A percentile compares a stretch with the other conserved stretches of the same genome.
These are phyloP conservation scores for Penicillium griseofulvum DNA, from an alignment of 2,329 filamentous ascomycete genomes.

Conservation along the genomic window DNA sequence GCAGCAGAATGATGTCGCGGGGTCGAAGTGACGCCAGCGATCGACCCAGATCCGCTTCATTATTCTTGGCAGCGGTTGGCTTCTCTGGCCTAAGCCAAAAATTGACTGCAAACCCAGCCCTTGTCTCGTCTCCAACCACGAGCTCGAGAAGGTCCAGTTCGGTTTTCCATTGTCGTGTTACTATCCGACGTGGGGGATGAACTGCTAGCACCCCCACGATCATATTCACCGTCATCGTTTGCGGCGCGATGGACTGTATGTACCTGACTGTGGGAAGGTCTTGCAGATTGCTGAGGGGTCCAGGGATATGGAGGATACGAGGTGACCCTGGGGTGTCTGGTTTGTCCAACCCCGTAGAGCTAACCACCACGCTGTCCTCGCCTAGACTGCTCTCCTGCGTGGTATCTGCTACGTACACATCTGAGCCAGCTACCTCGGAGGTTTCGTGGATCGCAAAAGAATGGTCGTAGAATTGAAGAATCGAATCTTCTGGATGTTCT, in stretches of 20 bases:
- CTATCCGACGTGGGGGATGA: constrained; percentile 64
- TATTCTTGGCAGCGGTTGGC: constrained; percentile 11
- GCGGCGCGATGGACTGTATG: constrained; percentile 66
- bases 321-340: constrained; percentile 3
- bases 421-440: constrained; percentile 27
- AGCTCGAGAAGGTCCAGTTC: constrained; percentile 69
- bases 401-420: constrained; percentile 17
- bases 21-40: constrained; percentile 54
- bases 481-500: constrained; percentile 29
- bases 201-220: constrained; percentile 77
- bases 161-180: constrained; percentile 54
- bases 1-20: constrained; percentile 75
- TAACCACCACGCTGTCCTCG: constrained; percentile 17
- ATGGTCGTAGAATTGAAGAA: constrained; percentile 70
- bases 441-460: constrained; percentile 70
- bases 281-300: constrained; percentile 61
- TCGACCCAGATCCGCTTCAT: constrained; percentile 35
- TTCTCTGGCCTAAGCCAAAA: constrained; percentile 68
- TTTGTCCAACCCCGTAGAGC: constrained; percentile 6
- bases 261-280: constrained; percentile 67
- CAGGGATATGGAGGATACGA: constrained; percentile 36
- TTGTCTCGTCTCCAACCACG: constrained; percentile 80
- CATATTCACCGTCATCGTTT: constrained; percentile 78
- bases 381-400: constrained; percentile 27
- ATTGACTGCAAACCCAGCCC: constrained; percentile 73